Percentiles rank a stretch among this genome's conserved stretches.
Conservation (phyloP, 352 stramenopile genomes). For the Pythium aquatile region DNA sequence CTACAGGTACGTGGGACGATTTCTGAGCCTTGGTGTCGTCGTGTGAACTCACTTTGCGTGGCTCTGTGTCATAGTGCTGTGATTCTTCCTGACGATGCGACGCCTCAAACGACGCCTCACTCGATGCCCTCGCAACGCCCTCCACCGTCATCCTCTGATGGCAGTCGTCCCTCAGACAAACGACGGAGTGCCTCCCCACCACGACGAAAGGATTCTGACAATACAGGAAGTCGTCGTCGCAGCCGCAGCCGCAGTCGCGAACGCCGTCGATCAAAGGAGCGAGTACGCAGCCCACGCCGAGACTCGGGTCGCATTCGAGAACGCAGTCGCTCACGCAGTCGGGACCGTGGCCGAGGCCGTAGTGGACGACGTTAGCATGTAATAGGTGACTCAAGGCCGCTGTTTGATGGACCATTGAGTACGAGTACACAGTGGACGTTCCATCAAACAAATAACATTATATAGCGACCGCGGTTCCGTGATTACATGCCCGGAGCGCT, state of each 20-base stretch:
- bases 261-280: conserved; percentile 14
- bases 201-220: conserved; percentile 27
- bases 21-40: not conserved
- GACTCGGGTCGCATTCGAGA: conserved; percentile 5
- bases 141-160: not conserved
- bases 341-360: conserved; percentile 15
- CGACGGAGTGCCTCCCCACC: conserved; percentile 11
- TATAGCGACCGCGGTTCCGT: conserved; percentile 19
- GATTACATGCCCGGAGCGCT: not conserved
- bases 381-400: not conserved
- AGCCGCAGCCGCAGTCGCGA: conserved; percentile 27
- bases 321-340: conserved; percentile 22
- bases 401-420: not conserved
- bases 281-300: conserved; percentile 18
- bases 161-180: not conserved
- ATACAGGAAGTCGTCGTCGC: not conserved
- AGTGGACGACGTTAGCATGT: not conserved
- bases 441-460: conserved; percentile 38
- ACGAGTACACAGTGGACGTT: not conserved
- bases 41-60: not conserved
- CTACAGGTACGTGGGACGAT: conserved; percentile 49
- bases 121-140: not conserved
- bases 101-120: conserved; percentile 2
- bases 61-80: conserved; percentile 10
- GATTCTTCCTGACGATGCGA: conserved; percentile 17